Evolutionary conservation across 73 alveolate genomes (phyloP).

Genomic region (Symbiodinium natans): DNA sequence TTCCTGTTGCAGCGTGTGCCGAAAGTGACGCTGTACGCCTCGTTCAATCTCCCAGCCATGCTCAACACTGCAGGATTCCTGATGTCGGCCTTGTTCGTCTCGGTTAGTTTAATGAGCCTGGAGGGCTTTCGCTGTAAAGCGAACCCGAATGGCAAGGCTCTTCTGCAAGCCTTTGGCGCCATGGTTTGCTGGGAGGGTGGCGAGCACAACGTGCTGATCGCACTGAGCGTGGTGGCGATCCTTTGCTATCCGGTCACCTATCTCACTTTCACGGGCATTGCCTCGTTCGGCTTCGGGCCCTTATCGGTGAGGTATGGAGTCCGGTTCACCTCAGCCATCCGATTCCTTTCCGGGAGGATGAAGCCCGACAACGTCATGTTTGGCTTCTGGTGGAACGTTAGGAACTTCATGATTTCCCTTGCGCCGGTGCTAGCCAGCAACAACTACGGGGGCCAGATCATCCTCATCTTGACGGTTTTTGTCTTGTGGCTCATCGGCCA

Average conservation of each 20-base stretch:
- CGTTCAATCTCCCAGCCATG: constrained; percentile 5
- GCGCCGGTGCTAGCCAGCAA: constrained; percentile 47
- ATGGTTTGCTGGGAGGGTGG: constrained; percentile 71
- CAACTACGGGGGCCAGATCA: constrained; percentile 15
- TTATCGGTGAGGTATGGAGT: constrained; percentile 24
- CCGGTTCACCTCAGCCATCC: constrained; percentile 16
- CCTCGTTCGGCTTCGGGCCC: constrained; percentile 33
- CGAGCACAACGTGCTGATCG: constrained; percentile 6
- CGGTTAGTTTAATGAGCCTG: constrained; percentile 51
- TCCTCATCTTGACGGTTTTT: constrained; percentile 22
- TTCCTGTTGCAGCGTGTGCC: constrained; percentile 13
- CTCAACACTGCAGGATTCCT: constrained; percentile 32
- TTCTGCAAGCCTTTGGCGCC: constrained; percentile 63
- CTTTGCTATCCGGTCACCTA: constrained; percentile 30
- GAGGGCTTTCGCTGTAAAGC: constrained; percentile 49
- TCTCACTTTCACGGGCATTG: constrained; percentile 20
- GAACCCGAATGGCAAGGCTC: constrained; percentile 25
- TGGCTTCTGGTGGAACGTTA: constrained; percentile 44
- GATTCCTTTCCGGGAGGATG: constrained; percentile 49
- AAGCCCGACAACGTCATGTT: constrained; percentile 39
- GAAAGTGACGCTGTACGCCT: neutral
- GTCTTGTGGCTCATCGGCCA: constrained; percentile 54
- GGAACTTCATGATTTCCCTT: constrained; percentile 35
- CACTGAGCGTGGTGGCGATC: constrained; percentile 36
- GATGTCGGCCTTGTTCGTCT: too few relatives aligned